Percentiles rank a stretch among this genome's conserved stretches.
These are phyloP conservation scores for Stylosanthes scabra DNA, from an alignment of 331 rosid genomes.

Conservation along the genomic window DNA sequence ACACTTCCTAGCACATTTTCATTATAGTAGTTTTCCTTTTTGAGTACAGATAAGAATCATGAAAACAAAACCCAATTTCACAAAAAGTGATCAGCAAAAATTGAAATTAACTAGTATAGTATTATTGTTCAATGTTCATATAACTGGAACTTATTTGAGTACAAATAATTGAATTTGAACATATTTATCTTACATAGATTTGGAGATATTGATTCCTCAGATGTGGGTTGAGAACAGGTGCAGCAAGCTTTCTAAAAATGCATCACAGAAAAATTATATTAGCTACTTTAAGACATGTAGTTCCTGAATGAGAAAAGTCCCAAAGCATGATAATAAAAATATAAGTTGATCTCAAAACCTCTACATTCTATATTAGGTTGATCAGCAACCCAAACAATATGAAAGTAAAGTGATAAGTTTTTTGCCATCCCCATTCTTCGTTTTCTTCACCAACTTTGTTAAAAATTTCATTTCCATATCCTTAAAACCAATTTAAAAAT, in stretches of 20 bases:
- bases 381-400: conserved; percentile 27
- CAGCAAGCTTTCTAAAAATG: conserved; percentile 85
- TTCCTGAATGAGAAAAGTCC: conserved; percentile 6
- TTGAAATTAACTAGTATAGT: not conserved
- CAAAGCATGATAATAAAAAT: conserved; percentile 6
- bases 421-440: not conserved
- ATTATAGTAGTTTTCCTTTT: not conserved
- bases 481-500: conserved; percentile 7
- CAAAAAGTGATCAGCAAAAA: not conserved
- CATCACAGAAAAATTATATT: conserved; percentile 32
- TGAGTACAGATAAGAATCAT: not conserved
- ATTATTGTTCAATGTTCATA: not conserved
- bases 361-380: conserved; percentile 26
- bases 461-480: conserved; percentile 2
- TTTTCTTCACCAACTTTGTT: not conserved
- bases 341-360: conserved; percentile 13
- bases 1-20: conserved; percentile 25
- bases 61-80: conserved; percentile 15
- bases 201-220: conserved; percentile 86
- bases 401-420: not conserved
- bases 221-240: conserved; percentile 76
- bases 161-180: conserved; percentile 23
- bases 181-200: conserved; percentile 76
- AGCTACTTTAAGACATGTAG: conserved; percentile 32
- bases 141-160: conserved; percentile 9